A percentile compares a stretch with the other conserved stretches of the same genome.
Conservation (phyloP, 192 early-diverging fungal species). For the Backusella mclennaniae region DNA sequence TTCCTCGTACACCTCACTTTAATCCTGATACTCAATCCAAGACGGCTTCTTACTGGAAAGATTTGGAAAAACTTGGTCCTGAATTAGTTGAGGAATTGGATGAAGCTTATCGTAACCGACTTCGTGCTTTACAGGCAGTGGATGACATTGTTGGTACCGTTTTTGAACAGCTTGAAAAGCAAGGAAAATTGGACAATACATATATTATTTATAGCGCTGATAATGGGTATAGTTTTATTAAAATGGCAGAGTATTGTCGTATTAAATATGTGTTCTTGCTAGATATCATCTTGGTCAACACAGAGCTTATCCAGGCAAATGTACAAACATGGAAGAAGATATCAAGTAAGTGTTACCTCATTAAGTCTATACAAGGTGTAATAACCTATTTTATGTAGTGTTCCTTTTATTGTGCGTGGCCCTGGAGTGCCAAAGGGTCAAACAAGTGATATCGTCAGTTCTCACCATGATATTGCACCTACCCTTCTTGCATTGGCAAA, state of each 20-base stretch:
- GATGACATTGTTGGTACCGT: slow-evolving; percentile 61
- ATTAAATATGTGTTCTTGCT: background rate
- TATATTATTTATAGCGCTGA: slow-evolving; percentile 64
- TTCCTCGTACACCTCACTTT: slow-evolving; percentile 56
- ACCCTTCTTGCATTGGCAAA: slow-evolving; percentile 59
- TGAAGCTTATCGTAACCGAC: slow-evolving; percentile 50
- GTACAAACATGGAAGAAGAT: slow-evolving; percentile 61
- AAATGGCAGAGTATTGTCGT: background rate
- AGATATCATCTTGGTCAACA: slow-evolving; percentile 65
- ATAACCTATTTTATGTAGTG: slow-evolving; percentile 12
- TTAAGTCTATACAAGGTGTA: background rate
- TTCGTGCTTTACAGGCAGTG: slow-evolving; percentile 57
- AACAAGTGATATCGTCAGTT: slow-evolving; percentile 41
- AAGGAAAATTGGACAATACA: slow-evolving; percentile 57
- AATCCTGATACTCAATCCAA: slow-evolving; percentile 54
- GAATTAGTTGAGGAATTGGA: slow-evolving; percentile 43
- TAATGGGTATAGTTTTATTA: slow-evolving; percentile 43
- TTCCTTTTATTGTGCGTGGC: slow-evolving; percentile 60
- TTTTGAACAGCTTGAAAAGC: slow-evolving; percentile 45
- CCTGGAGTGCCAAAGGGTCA: slow-evolving; percentile 54
- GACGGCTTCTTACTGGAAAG: slow-evolving; percentile 47
- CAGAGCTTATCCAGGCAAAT: slow-evolving; percentile 60
- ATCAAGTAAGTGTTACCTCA: slow-evolving; percentile 41
- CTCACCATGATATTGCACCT: slow-evolving; percentile 61
- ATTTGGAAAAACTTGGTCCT: slow-evolving; percentile 41